Base-by-base conservation (phyloP, 768 basidiomycete species). In the Pulveroboletus frians region DNA sequence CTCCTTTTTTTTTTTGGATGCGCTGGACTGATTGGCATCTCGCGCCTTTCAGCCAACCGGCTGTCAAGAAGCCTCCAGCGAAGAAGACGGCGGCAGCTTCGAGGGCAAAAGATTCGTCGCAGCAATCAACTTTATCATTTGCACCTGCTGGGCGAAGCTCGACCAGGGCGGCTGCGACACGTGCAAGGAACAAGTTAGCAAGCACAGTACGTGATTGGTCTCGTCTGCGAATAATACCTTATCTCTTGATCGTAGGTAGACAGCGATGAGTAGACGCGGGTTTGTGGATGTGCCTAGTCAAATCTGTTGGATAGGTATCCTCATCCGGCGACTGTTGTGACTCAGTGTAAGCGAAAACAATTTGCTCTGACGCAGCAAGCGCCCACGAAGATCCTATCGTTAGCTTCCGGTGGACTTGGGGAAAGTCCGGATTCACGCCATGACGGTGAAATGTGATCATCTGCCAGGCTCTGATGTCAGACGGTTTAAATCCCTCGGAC, bases 161-260 rank as follows among this genome's bases (percentile, higher is more conserved):
- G 14, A 79, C 81, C 1, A 68, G 88, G 45, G 76, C 84, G 0
- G 88, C 88, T 13, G 88, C 88, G 7, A 73, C 80, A 15, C 81
- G 73, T 57, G 84, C 88, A 9, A 79, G 74, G 58, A 76, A 77
- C 37, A 87, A 71, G 67, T 78, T 85, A 67, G 76, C 79, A 3
- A 69, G 59, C 32, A 62, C 64, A 46, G 76, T 78, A 43, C 51
- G 73, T 67, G 44, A 40, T 26, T 11, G 36, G 31, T 23, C n/a
- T 35, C 10, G 8, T 40, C 3, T 7, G 9, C 5, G 30, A 42
- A 17, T 38, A 5, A 26, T 10, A 9, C 8, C 30, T 52, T 2
- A 51, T 3, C 3, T 15, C 13, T 14, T 29, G 20, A 49, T 30
- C n/a, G 9, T 36, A 65, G 54, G 34, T 61, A 17, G 67, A 67